These are phyloP conservation scores for Strigomonas culicis DNA, from an alignment of 208 protist genomes.

Conservation along the genomic window DNA sequence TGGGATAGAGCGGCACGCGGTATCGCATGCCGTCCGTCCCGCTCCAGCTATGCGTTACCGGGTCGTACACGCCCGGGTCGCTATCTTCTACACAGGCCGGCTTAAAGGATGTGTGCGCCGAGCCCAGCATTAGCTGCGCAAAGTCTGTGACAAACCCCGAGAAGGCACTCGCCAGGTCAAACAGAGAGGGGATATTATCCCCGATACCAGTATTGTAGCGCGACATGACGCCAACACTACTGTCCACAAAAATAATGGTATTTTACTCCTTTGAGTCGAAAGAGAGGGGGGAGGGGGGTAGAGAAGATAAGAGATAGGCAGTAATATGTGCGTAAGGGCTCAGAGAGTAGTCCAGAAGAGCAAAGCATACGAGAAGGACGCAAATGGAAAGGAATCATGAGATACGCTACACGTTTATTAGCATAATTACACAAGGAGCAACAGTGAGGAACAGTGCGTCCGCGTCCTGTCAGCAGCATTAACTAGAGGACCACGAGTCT, in stretches of 20 bases:
- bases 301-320: constrained; percentile 15
- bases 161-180: constrained; percentile 72
- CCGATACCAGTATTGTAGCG: constrained; percentile 85
- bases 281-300: constrained; percentile 4
- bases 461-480: too few relatives aligned
- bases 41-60: constrained; percentile 61
- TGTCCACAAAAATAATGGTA: background rate
- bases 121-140: constrained; percentile 60
- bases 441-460: too few relatives aligned
- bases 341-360: too few relatives aligned
- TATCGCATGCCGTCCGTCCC: constrained; percentile 75
- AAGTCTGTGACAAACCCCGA: constrained; percentile 72
- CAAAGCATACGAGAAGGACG: too few relatives aligned
- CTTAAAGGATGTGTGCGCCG: constrained; percentile 67
- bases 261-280: background rate
- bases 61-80: constrained; percentile 62
- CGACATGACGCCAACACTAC: constrained; percentile 42
- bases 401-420: too few relatives aligned
- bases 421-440: too few relatives aligned
- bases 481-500: constrained; percentile 15
- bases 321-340: too few relatives aligned
- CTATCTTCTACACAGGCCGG: constrained; percentile 55
- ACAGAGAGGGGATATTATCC: constrained; percentile 72
- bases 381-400: too few relatives aligned
- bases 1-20: constrained; percentile 72